Evolutionary conservation across 73 alveolate species (phyloP).

Genomic region (Paramecium caudatum): DNA sequence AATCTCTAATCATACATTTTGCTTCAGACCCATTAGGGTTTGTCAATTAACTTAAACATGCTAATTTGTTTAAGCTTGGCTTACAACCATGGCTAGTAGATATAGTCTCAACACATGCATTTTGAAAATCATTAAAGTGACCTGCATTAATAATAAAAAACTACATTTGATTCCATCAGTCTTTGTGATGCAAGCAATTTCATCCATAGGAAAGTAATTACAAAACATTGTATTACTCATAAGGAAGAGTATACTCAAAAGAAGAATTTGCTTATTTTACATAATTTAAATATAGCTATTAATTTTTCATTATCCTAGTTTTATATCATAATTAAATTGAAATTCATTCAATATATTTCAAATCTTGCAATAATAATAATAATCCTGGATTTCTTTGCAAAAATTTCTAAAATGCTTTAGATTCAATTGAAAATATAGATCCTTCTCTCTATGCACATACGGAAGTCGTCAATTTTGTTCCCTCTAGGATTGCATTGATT

Average conservation of each 20-base stretch:
- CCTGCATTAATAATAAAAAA: not conserved
- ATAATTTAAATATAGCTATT: too few relatives aligned
- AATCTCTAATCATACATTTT: not conserved
- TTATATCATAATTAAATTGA: too few relatives aligned
- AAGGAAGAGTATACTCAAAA: too few relatives aligned
- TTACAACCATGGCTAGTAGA: constrained; percentile 2
- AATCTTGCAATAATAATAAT: constrained; percentile 7
- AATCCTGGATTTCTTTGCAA: constrained; percentile 53
- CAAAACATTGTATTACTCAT: too few relatives aligned
- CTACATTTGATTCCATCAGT: constrained; percentile 27
- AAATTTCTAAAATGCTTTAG: not conserved
- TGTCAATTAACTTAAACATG: constrained; percentile 19
- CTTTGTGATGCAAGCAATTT: not conserved
- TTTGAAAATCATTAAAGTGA: not conserved
- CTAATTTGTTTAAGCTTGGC: constrained; percentile 17
- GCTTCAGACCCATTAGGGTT: not conserved
- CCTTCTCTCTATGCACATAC: constrained; percentile 3
- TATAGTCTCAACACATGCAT: constrained; percentile 3
- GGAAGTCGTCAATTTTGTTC: not conserved
- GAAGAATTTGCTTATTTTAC: too few relatives aligned
- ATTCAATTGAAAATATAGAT: not conserved
- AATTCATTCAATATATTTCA: constrained; percentile 14
- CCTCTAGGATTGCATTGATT: not conserved
- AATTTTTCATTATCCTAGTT: too few relatives aligned
- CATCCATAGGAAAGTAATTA: constrained; percentile 22